Percentiles rank a stretch among this genome's conserved stretches.
Evolutionary conservation across 768 basidiomycete species (phyloP).

Genomic region (Phylloporus rhodoxanthus): DNA sequence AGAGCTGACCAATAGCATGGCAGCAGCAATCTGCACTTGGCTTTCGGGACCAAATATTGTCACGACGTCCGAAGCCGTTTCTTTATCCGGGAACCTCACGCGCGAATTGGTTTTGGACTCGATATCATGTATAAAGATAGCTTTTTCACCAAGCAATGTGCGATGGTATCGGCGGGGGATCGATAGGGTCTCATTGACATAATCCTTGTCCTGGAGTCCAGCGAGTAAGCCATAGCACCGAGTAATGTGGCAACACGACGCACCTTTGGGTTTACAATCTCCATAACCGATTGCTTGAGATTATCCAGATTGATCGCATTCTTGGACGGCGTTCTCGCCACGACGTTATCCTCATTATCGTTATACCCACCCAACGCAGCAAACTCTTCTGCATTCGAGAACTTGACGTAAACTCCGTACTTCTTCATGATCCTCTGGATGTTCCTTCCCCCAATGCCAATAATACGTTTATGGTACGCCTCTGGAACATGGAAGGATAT

Average conservation of each 20-base stretch:
- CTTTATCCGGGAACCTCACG: conserved; percentile 90
- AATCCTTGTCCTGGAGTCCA: conserved; percentile 81
- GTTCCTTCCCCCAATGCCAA: conserved; percentile 95
- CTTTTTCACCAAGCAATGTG: conserved; percentile 91
- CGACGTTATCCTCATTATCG: conserved; percentile 97
- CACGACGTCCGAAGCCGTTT: conserved; percentile 89
- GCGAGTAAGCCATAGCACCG: conserved; percentile 1
- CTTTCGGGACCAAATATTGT: conserved; percentile 96
- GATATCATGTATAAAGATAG: conserved; percentile 95
- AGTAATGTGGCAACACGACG: conserved; percentile 13
- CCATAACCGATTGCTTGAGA: conserved; percentile 94
- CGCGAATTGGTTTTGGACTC: conserved; percentile 93
- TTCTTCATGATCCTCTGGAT: conserved; percentile 99
- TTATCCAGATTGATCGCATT: conserved; percentile 94
- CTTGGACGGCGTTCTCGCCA: conserved; percentile 97
- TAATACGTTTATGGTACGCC: conserved; percentile 97
- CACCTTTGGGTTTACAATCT: conserved; percentile 94
- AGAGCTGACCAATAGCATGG: conserved; percentile 80
- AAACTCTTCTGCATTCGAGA: conserved; percentile 96
- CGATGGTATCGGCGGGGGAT: conserved; percentile 95
- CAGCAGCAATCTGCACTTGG: conserved; percentile 93
- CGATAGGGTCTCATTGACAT: conserved; percentile 85
- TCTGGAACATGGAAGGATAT: conserved; percentile 99
- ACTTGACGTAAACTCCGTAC: conserved; percentile 99
- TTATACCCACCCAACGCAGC: conserved; percentile 90